These are phyloP conservation scores for Phellopilus nigrolimitatus DNA, from an alignment of 1,284 basidiomycete genomes.

Conservation along the genomic window DNA sequence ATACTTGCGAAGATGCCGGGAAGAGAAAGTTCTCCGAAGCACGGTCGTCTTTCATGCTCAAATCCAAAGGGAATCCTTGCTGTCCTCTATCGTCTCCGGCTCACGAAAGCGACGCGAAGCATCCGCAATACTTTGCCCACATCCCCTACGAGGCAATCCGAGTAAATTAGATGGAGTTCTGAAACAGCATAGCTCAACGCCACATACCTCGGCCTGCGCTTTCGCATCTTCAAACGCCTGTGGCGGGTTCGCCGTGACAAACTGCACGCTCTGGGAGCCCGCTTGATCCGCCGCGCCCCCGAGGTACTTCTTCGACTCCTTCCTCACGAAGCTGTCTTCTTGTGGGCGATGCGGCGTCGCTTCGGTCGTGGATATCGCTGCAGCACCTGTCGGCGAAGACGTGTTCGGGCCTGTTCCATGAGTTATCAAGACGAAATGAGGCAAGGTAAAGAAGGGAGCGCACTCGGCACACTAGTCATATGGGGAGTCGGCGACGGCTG, in stretches of 20 bases:
- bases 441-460: neutral
- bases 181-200: neutral
- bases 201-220: neutral
- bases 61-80: too few relatives aligned
- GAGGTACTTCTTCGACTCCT: neutral
- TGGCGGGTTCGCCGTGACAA: neutral
- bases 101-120: slow-evolving; percentile 11
- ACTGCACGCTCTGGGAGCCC: neutral
- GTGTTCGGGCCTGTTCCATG: neutral
- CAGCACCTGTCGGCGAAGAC: neutral
- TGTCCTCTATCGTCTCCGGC: too few relatives aligned
- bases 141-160: slow-evolving; percentile 5
- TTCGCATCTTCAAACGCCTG: neutral
- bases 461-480: slow-evolving; percentile 6
- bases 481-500: neutral
- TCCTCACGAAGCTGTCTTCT: neutral
- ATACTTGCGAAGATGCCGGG: too few relatives aligned
- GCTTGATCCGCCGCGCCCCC: neutral
- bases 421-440: neutral
- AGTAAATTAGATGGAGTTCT: neutral
- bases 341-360: neutral
- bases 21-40: too few relatives aligned
- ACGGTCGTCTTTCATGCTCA: too few relatives aligned
- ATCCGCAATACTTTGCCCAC: slow-evolving; percentile 16
- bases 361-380: neutral